Conservation (phyloP, 768 basidiomycete genomes). For the Multifurca ochricompacta region DNA sequence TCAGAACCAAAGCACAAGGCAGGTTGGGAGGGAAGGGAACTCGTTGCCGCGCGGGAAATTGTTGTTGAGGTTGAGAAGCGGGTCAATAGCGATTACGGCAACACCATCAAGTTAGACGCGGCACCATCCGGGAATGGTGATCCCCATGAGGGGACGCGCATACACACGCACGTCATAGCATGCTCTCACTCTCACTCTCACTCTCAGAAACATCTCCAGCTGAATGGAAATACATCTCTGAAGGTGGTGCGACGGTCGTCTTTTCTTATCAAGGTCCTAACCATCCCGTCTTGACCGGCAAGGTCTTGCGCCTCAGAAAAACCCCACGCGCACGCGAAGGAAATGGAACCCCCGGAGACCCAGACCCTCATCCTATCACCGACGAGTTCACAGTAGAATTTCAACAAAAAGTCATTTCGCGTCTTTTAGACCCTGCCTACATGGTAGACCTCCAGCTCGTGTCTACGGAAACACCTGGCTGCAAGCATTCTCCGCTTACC, state of each 20-base stretch:
- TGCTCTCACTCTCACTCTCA: not conserved
- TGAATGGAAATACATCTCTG: conserved; percentile 82
- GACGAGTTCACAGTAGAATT: conserved; percentile 43
- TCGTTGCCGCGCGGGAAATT: conserved; percentile 16
- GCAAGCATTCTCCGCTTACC: conserved; percentile 37
- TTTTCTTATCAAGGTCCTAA: conserved; percentile 67
- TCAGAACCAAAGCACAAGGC: conserved; percentile 9
- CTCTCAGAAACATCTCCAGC: conserved; percentile 26
- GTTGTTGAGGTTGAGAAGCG: conserved; percentile 3
- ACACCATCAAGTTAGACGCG: conserved; percentile 2
- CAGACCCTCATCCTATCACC: conserved; percentile 22
- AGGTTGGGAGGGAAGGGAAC: conserved; percentile 9
- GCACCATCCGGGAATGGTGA: conserved; percentile 4
- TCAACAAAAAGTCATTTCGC: conserved; percentile 53
- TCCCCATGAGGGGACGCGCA: too few relatives aligned
- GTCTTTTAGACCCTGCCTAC: conserved; percentile 51
- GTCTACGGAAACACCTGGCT: conserved; percentile 49
- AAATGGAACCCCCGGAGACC: not conserved
- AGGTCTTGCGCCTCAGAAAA: conserved; percentile 76
- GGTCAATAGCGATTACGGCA: not conserved
- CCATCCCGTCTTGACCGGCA: conserved; percentile 47
- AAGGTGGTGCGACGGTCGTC: conserved; percentile 90
- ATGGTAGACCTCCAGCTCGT: conserved; percentile 54
- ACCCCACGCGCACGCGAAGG: conserved; percentile 16
- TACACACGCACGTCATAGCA: not conserved